Evolutionary conservation across 495 filamentous ascomycete species (phyloP), one percentile per base, ranked within the genome.

Genomic region (Neurospora intermedia): DNA sequence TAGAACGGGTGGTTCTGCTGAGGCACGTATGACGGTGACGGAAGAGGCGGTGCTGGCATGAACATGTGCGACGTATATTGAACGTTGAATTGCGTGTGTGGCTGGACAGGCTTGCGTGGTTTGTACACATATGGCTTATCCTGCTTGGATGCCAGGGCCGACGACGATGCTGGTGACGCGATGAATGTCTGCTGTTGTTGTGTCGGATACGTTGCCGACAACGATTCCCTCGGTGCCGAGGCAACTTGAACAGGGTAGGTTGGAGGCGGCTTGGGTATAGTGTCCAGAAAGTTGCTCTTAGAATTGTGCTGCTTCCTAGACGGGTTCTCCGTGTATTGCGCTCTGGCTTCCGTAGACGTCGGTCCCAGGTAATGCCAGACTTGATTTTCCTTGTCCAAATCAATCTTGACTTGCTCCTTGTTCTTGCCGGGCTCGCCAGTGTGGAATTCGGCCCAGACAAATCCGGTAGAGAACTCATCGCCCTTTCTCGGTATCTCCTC

Each of bases 281-380:
- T 87, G 69, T 90, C 89, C 79, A 91, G 75, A 80, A 89, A 92
- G 75, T 88, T 88, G 73, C 85, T 87, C 80, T 88, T 88, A 41
- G 81, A 74, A 71, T 89, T 90, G 75, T 91, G 84, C 59, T 71
- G 75, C 1, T 78, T 82, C 23, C 87, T 89, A 46, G 82, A 82
- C 74, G 87, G 89, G 84, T 96, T 91, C 75, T 96, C 91, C 40
- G 96, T 97, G 84, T 94, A 99, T 78, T 97, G 92, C 62, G 93
- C 91, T 82, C 91, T 94, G 77, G 94, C 91, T 79, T 99, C 96
- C 23, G 96, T 98, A 66, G 95, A 98, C 69, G 85, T 88, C 77
- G 89, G 87, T 20, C 92, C 93, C 75, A 99, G 86, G 81, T 98
- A 99, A 82, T 92, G 89, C 95, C 94, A 99, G 72, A 97, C 81